These are phyloP conservation scores for Emmonsiellopsis sp. DNA, from an alignment of 2,329 filamentous ascomycete species.

Conservation along the genomic window DNA sequence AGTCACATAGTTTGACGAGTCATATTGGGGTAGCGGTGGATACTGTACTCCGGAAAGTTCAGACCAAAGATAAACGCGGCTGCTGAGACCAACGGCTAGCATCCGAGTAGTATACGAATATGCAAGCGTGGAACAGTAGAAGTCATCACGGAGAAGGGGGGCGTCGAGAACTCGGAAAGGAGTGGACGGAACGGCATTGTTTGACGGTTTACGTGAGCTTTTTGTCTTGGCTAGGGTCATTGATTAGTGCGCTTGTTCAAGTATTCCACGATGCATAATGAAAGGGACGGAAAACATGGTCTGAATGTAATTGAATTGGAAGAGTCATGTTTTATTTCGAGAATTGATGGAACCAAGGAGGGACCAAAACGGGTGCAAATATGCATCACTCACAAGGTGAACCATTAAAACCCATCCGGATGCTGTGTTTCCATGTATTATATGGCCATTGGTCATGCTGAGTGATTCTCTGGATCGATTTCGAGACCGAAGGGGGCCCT, in stretches of 20 bases:
- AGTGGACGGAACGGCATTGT: constrained; percentile 53
- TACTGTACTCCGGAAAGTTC: constrained; percentile 60
- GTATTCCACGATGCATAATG: background rate
- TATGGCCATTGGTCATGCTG: background rate
- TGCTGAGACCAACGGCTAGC: constrained; percentile 74
- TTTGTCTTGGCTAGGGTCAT: constrained; percentile 17
- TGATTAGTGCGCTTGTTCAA: background rate
- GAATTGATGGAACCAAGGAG: background rate
- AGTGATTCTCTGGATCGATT: background rate
- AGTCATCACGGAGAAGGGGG: constrained; percentile 82
- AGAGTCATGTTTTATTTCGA: background rate
- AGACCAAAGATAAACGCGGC: constrained; percentile 80
- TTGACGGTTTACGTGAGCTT: constrained; percentile 10
- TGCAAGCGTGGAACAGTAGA: constrained; percentile 85
- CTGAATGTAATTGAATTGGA: background rate
- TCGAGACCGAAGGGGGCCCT: background rate
- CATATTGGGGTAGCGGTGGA: constrained; percentile 46
- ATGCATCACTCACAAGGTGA: constrained; percentile 24
- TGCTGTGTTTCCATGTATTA: background rate
- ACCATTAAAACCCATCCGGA: constrained; percentile 21
- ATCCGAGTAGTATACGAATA: constrained; percentile 68
- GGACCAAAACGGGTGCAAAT: background rate
- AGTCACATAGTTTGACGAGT: constrained; percentile 54
- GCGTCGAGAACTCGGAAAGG: constrained; percentile 88
- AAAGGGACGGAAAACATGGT: background rate